phyloP scores from a whole-genome alignment of 345 rosid species.

The Pelargonium nanum region DNA sequence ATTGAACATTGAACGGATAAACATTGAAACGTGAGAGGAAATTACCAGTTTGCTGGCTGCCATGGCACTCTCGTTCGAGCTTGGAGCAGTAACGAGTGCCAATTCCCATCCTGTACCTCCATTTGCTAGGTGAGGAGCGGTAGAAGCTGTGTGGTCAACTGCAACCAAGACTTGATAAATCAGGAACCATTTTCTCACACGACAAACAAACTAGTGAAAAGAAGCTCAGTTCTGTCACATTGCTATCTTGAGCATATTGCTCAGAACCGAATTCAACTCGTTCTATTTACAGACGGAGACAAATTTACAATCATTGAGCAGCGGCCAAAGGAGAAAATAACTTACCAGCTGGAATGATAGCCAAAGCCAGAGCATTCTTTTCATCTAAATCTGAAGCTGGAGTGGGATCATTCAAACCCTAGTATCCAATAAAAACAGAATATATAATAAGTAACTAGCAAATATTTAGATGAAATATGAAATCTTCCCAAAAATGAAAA shows the following conservation, averaged over 20 bases:
- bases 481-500: slow-evolving; percentile 1
- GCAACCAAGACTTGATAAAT: slow-evolving; percentile 15
- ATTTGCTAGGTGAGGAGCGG: slow-evolving; percentile 31
- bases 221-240: neutral
- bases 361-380: slow-evolving; percentile 87
- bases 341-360: slow-evolving; percentile 84
- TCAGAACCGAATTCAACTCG: neutral
- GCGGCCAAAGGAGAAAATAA: neutral
- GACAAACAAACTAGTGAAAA: neutral
- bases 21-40: neutral
- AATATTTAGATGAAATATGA: neutral
- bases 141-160: slow-evolving; percentile 50
- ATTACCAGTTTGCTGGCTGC: slow-evolving; percentile 74
- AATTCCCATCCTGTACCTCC: slow-evolving; percentile 82
- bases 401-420: slow-evolving; percentile 72
- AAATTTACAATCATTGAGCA: neutral
- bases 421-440: slow-evolving; percentile 3
- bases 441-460: slow-evolving; percentile 1
- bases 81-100: slow-evolving; percentile 85
- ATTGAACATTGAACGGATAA: slow-evolving; percentile 1
- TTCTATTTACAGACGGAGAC: too few relatives aligned
- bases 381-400: slow-evolving; percentile 70
- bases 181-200: neutral
- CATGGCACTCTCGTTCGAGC: slow-evolving; percentile 61
- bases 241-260: neutral